phyloP scores from a whole-genome alignment of 805 yeast genomes.

The Wickerhamomyces bovis region DNA sequence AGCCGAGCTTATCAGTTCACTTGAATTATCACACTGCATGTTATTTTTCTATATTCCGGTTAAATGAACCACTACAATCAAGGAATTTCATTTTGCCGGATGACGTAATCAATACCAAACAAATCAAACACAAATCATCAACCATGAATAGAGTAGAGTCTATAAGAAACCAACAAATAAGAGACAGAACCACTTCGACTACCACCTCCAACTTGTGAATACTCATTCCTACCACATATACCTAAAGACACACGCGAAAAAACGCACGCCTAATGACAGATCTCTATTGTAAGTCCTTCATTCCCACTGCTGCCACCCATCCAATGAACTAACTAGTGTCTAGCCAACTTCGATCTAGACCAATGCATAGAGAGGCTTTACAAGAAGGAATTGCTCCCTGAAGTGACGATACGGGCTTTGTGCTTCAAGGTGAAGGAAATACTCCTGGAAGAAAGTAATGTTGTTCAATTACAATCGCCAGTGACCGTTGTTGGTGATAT shows the following conservation, averaged over 20 bases:
- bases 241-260: not conserved
- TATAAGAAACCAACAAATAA: too few species aligned
- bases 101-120: not conserved
- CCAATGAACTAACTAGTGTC: not conserved
- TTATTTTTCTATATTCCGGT: not conserved
- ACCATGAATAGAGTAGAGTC: too few species aligned
- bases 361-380: conserved; percentile 63
- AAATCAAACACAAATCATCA: not conserved
- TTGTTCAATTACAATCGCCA: conserved; percentile 77
- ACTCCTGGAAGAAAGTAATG: conserved; percentile 75
- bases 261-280: not conserved
- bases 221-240: too few species aligned
- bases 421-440: conserved; percentile 82
- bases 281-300: not conserved
- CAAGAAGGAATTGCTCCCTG: conserved; percentile 61
- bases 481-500: conserved; percentile 96
- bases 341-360: conserved; percentile 45
- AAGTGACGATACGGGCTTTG: conserved; percentile 59
- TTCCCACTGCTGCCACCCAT: not conserved
- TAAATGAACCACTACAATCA: too few species aligned
- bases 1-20: too few species aligned
- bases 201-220: too few species aligned
- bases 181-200: too few species aligned
- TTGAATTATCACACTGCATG: too few species aligned
- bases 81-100: not conserved